Conservation (phyloP, 441 rosid genomes). For the Populus hybrid region DNA sequence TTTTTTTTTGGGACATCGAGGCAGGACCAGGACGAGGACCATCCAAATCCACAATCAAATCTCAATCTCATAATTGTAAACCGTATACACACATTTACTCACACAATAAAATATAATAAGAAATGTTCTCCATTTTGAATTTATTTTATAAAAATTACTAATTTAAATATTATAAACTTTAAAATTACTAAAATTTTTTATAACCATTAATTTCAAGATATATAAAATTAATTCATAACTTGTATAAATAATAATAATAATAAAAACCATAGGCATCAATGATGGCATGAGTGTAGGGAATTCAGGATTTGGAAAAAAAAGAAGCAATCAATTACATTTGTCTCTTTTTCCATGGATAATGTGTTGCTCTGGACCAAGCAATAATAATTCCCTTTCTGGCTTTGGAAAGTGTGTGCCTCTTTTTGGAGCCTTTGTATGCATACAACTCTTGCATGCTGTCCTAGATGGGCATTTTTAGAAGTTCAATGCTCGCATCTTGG, state of each 20-base stretch:
- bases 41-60: not conserved
- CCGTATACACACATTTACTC: not conserved
- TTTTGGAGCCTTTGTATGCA: not conserved
- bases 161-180: too few species aligned
- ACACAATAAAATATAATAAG: too few species aligned
- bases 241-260: too few species aligned
- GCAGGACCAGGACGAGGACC: constrained; percentile 7
- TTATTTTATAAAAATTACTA: too few species aligned
- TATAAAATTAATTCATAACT: too few species aligned
- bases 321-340: constrained; percentile 15
- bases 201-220: too few species aligned
- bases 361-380: constrained; percentile 35
- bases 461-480: not conserved
- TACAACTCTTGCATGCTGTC: not conserved
- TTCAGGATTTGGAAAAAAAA: not conserved
- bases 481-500: not conserved
- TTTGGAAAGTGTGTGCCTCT: constrained; percentile 13
- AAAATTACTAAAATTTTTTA: too few species aligned
- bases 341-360: constrained; percentile 32
- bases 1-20: not conserved
- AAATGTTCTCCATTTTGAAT: too few species aligned
- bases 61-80: constrained; percentile 23
- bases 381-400: constrained; percentile 7
- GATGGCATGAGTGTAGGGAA: constrained; percentile 4
- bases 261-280: constrained; percentile 1